Percentiles rank a stretch among this genome's conserved stretches.
Evolutionary conservation across 2,329 filamentous ascomycete species (phyloP).

Genomic region (Hypomyces rosellus): DNA sequence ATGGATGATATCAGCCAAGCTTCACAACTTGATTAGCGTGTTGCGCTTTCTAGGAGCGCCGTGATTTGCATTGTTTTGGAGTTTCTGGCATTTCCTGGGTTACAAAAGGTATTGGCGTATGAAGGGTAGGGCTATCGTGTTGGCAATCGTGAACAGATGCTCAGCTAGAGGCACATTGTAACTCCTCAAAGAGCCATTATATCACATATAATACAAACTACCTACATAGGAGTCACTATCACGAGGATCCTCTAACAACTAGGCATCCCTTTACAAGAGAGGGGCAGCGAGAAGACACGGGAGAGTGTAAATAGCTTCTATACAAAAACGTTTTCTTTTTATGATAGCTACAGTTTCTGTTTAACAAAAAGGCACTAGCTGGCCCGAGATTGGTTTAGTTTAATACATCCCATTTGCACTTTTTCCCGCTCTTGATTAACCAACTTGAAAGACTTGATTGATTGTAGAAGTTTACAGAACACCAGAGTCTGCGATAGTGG

Average conservation of each 20-base stretch:
- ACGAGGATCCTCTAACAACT: too few relatives aligned
- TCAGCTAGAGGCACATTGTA: background rate
- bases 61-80: conserved; percentile 16
- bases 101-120: conserved; percentile 4
- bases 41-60: background rate
- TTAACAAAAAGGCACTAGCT: too few relatives aligned
- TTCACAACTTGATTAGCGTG: background rate
- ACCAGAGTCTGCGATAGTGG: conserved; percentile 52
- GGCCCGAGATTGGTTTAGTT: too few relatives aligned
- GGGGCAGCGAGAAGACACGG: too few relatives aligned
- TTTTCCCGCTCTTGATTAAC: background rate
- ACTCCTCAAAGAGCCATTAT: background rate
- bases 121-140: background rate
- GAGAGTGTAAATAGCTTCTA: too few relatives aligned
- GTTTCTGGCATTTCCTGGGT: conserved; percentile 8
- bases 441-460: background rate
- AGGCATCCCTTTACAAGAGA: too few relatives aligned
- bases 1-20: background rate
- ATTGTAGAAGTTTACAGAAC: conserved; percentile 33
- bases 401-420: background rate
- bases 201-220: too few relatives aligned
- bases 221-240: too few relatives aligned
- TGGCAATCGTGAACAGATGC: too few relatives aligned
- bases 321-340: too few relatives aligned
- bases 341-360: too few relatives aligned